Percentiles rank a stretch among this genome's conserved stretches.
Conservation (phyloP, 331 rosid species). For the Arachis monticola region DNA sequence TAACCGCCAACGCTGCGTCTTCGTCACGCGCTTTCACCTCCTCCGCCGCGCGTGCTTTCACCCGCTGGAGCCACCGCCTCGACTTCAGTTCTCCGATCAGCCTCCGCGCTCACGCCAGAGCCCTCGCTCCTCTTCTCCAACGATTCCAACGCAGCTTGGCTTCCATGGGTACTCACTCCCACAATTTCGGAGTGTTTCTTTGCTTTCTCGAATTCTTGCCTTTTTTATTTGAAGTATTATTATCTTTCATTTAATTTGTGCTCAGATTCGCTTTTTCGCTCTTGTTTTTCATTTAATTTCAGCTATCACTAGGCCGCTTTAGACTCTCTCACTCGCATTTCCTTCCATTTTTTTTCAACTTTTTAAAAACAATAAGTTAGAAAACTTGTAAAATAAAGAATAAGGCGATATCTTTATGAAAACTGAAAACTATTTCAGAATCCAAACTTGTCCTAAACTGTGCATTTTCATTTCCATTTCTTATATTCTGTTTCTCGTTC, state of each 20-base stretch:
- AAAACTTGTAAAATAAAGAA: no score
- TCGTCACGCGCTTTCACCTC: constrained; percentile 49
- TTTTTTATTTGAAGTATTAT: background rate
- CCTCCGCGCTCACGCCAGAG: constrained; percentile 71
- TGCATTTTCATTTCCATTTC: background rate
- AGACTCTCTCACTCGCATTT: no score
- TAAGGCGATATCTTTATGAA: no score
- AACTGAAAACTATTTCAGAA: no score
- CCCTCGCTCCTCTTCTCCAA: constrained; percentile 67
- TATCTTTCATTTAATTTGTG: constrained; percentile 7
- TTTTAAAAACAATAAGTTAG: background rate
- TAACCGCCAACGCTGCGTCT: background rate
- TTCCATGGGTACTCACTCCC: constrained; percentile 63
- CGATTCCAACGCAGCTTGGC: constrained; percentile 77
- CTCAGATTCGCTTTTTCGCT: background rate
- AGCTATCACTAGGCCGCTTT: no score
- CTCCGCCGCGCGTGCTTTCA: constrained; percentile 45
- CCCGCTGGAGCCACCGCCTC: constrained; percentile 79
- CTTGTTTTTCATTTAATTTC: background rate
- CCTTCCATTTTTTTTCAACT: no score
- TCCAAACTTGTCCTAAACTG: no score
- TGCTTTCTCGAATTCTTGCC: background rate
- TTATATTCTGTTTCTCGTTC: background rate
- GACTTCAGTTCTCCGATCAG: constrained; percentile 57
- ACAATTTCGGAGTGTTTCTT: constrained; percentile 10